Evolutionary conservation across 805 yeast species (phyloP).

Genomic region (Danielia oregonensis): DNA sequence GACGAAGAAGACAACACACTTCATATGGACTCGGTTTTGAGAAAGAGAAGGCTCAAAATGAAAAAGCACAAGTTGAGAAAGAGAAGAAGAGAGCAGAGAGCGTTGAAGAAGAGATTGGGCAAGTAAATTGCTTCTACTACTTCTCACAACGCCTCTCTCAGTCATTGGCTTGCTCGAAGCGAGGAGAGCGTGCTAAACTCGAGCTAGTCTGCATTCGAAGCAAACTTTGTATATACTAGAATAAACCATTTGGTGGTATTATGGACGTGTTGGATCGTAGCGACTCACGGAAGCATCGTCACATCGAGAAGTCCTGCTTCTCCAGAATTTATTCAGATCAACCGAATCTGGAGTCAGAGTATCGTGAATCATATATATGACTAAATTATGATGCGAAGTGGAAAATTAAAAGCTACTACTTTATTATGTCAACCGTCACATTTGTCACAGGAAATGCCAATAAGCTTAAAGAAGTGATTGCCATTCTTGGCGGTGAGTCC

Average conservation of each 20-base stretch:
- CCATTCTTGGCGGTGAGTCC: slow-evolving; percentile 53
- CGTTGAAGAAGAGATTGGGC: slow-evolving; percentile 68
- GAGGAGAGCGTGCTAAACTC: background rate
- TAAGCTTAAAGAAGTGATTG: slow-evolving; percentile 80
- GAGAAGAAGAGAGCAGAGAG: slow-evolving; percentile 92
- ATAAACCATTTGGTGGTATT: slow-evolving; percentile 1
- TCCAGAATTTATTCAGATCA: background rate
- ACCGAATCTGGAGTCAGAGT: background rate
- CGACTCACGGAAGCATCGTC: too few relatives aligned
- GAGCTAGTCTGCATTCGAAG: background rate
- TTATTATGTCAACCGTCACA: slow-evolving; percentile 43
- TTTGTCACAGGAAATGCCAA: slow-evolving; percentile 88
- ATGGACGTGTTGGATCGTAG: too few relatives aligned
- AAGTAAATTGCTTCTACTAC: slow-evolving; percentile 21
- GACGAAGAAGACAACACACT: slow-evolving; percentile 28
- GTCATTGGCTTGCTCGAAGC: slow-evolving; percentile 3
- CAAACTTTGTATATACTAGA: slow-evolving; percentile 2
- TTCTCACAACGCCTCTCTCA: too few relatives aligned
- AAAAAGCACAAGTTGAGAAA: slow-evolving; percentile 95
- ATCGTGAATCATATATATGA: too few relatives aligned
- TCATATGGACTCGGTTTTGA: slow-evolving; percentile 63
- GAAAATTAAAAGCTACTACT: too few relatives aligned
- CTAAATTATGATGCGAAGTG: too few relatives aligned
- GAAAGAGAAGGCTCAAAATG: slow-evolving; percentile 92
- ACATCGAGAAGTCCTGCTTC: too few relatives aligned